phyloP scores from a whole-genome alignment of 2,329 filamentous ascomycete species.

The Pestalotiopsis sp. region DNA sequence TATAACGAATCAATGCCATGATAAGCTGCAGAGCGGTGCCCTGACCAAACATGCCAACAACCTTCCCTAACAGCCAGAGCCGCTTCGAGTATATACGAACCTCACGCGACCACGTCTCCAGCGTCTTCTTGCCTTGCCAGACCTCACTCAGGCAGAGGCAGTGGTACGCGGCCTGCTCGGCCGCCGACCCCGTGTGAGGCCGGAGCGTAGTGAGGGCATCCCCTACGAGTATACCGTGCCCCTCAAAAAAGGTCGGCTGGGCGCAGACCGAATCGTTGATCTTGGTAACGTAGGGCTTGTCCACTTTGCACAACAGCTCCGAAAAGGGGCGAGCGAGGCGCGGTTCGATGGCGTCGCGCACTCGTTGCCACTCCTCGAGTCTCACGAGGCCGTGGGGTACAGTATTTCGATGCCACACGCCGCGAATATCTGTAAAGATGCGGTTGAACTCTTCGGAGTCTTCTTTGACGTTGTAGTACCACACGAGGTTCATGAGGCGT shows the following conservation, averaged over 20 bases:
- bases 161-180: conserved; percentile 49
- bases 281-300: not conserved
- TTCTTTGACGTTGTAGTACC: conserved; percentile 46
- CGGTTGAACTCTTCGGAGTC: conserved; percentile 38
- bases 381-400: not conserved
- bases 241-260: conserved; percentile 38
- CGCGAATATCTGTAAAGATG: conserved; percentile 46
- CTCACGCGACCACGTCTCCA: conserved; percentile 35
- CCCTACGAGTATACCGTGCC: conserved; percentile 46
- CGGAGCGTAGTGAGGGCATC: conserved; percentile 48
- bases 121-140: conserved; percentile 36
- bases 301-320: not conserved
- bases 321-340: not conserved
- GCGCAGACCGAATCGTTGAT: conserved; percentile 32
- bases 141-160: conserved; percentile 41
- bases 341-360: not conserved
- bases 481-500: conserved; percentile 49
- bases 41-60: not conserved
- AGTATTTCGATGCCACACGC: conserved; percentile 29
- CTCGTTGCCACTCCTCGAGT: not conserved
- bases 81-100: not conserved
- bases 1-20: not conserved
- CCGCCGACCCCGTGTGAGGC: conserved; percentile 48
- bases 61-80: not conserved
- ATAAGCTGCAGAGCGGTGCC: not conserved